Conservation (phyloP, 208 protist species). For the Crithidia thermophila region DNA sequence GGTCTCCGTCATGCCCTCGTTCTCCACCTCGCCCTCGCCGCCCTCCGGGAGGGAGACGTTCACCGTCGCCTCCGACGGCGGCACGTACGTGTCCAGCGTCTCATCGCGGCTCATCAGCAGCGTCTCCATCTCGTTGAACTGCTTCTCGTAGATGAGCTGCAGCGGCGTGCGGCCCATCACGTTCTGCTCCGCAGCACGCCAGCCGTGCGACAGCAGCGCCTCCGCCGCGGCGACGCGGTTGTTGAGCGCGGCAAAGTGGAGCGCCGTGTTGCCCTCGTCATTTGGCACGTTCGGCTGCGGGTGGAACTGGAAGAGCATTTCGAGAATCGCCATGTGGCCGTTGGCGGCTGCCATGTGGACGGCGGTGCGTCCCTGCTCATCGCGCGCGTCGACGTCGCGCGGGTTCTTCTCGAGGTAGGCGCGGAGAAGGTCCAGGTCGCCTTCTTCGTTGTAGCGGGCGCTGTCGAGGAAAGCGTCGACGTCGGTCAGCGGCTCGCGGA, state of each 20-base stretch:
- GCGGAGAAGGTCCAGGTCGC: constrained; percentile 50
- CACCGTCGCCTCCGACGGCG: constrained; percentile 22
- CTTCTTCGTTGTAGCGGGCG: constrained; percentile 86
- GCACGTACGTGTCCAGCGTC: constrained; percentile 59
- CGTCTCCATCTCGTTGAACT: constrained; percentile 84
- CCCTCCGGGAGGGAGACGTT: constrained; percentile 23
- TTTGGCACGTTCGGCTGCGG: constrained; percentile 72
- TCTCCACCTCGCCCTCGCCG: constrained; percentile 8
- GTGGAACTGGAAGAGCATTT: constrained; percentile 69
- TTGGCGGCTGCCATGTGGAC: constrained; percentile 89
- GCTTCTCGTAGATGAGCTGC: constrained; percentile 82
- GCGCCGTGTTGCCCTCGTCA: constrained; percentile 83
- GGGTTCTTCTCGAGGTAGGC: constrained; percentile 58
- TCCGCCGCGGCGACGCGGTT: constrained; percentile 68
- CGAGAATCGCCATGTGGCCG: constrained; percentile 73
- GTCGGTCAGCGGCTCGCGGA: constrained; percentile 55
- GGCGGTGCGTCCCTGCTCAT: constrained; percentile 80
- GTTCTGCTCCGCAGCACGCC: constrained; percentile 61
- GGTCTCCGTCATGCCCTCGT: not conserved
- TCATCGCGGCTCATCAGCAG: constrained; percentile 78
- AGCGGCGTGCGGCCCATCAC: constrained; percentile 65
- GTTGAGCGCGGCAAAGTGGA: constrained; percentile 91
- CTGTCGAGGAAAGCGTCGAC: constrained; percentile 83
- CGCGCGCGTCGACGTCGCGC: constrained; percentile 54
- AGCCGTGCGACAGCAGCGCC: constrained; percentile 62